Evolutionary conservation across 2,329 filamentous ascomycete species (phyloP), one percentile per base, ranked within the genome.

Genomic region (Colletotrichum chlorophyti): DNA sequence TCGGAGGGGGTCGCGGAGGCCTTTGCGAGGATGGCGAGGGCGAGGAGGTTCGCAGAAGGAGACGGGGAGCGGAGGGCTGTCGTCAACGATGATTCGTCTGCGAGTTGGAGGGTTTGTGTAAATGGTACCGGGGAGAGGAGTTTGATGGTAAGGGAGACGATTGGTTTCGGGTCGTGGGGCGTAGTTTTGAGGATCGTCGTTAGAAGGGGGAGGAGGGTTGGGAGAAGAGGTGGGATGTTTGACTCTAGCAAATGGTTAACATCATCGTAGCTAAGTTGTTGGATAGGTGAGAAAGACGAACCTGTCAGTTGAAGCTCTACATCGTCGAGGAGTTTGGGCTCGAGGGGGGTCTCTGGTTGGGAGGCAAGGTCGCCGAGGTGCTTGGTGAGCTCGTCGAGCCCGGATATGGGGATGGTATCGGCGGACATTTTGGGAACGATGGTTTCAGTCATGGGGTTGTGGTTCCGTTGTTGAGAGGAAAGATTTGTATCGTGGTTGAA

Each of bases 281-380:
- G 15, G 14, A 23, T 14, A 12, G 31, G n/a, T 11, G 14, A 11
- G 26, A 23, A 3, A 26, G 10, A 57, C 68, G 23, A 67, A 81
- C 83, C 80, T 37, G 76, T 86, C 14, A 88, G 73, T 65, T 87
- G 83, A 4, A 87, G 77, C 64, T 83, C 80, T 40, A 87, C 79
- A 65, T 84, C 73, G 65, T 87, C 85, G 58, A 88, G 82, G 2
- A 87, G 73, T 63, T 80, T 80, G 10, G 72, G 70, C 58, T 81
- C 70, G 31, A 83, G 72, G 1, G 73, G 68, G 1, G 76, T 68
- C 0, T 72, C 71, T 15, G 79, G 72, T 59, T 80, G 76, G 23
- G 71, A 67, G 15, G 77, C 61, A n/a, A 87, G 72, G 24, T 78
- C 70, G 47, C 80, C 74, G 14, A 88, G 74, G 66, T 88, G 85